phyloP scores from a whole-genome alignment of 2,329 filamentous ascomycete species.

The Fusarium sororula region DNA sequence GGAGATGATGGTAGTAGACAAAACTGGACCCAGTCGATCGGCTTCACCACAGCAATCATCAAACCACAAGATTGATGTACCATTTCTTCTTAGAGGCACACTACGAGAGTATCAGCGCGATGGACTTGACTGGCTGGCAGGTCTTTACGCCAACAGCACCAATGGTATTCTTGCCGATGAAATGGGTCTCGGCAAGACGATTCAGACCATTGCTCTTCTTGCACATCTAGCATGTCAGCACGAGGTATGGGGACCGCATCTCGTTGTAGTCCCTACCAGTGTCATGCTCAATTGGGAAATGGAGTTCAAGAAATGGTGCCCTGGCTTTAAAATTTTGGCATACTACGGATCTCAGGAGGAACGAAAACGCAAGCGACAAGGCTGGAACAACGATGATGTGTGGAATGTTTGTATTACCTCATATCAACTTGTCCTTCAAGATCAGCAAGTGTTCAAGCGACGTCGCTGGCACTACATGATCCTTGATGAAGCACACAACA shows the following conservation, averaged over 20 bases:
- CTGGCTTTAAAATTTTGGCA: constrained; percentile 96
- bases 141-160: constrained; percentile 88
- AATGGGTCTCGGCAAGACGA: constrained; percentile 98
- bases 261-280: constrained; percentile 96
- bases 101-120: constrained; percentile 96
- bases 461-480: constrained; percentile 98
- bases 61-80: constrained; percentile 74
- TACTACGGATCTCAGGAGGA: constrained; percentile 97
- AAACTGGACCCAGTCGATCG: constrained; percentile 46
- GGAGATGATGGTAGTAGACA: constrained; percentile 48
- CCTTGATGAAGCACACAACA: constrained; percentile 97
- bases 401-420: constrained; percentile 99
- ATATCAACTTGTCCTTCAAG: constrained; percentile 94
- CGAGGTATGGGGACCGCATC: constrained; percentile 92
- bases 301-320: constrained; percentile 99
- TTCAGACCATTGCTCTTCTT: constrained; percentile 93
- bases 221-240: constrained; percentile 92
- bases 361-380: constrained; percentile 86
- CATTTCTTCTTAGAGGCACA: constrained; percentile 84
- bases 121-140: constrained; percentile 96
- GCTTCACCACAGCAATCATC: constrained; percentile 45
- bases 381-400: constrained; percentile 91
- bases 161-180: constrained; percentile 98
- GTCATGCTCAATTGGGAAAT: constrained; percentile 99
- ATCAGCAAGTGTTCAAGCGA: constrained; percentile 92